Evolutionary conservation across 345 rosid species (phyloP), one percentile per base, ranked within the genome.

Genomic region (Bruguiera parviflora): DNA sequence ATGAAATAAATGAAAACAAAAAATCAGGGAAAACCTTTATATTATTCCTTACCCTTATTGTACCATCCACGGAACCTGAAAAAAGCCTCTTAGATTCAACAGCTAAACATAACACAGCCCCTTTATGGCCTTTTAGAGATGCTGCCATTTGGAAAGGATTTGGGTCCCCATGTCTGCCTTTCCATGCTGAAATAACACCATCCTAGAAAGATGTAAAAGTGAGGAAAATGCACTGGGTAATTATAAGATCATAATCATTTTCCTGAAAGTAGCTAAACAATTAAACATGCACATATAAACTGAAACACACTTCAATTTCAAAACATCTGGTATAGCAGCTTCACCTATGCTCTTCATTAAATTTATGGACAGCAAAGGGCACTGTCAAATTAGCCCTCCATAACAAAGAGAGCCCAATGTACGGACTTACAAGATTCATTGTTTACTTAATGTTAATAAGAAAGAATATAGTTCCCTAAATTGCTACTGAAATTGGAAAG

Each of bases 151-250:
- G 70, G 65, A 84, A 78, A 70, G 85, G 84, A 63, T 80, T 73
- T 53, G 73, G 32, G 22, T 53, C 56, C 57, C 68, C 84, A 3
- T 71, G 28, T 68, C 78, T 71, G 18, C 71, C 78, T 67, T 77
- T 82, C 89, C 92, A 88, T 5, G 71, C 87, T 64, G 72, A 61
- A 72, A 88, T 79, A 22, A 59, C 66, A 61, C 92, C 92, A 71
- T 79, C 76, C 89, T 84, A 10, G 79, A 37, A 71, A 64, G 67
- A 21, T 28, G n/a, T 8, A 31, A 16, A 67, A 59, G 37, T 9
- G 20, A 69, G 31, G 56, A 27, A 21, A 27, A 7, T 15, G 8
- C 9, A 29, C 21, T 51, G 11, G 27, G 35, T 65, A 3, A 13
- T 19, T 29, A 25, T 20, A 5, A 65, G 43, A 47, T 46, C 35